Base-by-base conservation (phyloP, 345 rosid genomes). In the Eucalyptus cloeziana region DNA sequence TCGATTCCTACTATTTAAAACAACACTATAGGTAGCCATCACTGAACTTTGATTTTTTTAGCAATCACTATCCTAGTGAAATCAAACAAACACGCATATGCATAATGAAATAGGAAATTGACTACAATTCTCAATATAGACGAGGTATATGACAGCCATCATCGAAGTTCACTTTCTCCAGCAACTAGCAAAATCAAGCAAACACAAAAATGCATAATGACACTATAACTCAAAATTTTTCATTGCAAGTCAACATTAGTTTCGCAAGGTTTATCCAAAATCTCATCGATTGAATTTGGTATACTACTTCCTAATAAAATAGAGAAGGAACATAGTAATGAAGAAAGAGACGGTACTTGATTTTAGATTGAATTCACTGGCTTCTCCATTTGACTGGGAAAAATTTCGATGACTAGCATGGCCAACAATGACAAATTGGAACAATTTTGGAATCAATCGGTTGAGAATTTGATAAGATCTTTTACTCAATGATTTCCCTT, bases 221-320 rank as follows among this genome's bases (percentile, higher is more conserved):
- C 24, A 24, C 64, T 17, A 8, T 24, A 24, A 58, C 27, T 58
- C 30, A 5, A 24, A 58, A 2, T 2, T 24, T 10, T 58, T 58
- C 6, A 58, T 58, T 17, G 6, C 64, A 58, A 58, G 27, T 21
- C 30, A 24, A 58, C 30, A 10, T 22, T 24, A 24, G 64, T 58
- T 24, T 58, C 2, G 3, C 30, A 58, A 58, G 64, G 2, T 58
- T 25, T 10, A 7, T 25, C 30, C 64, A 24, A 56, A 56, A 17
- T 58, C 30, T 58, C 30, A 10, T 10, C 30, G 1, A 10, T 24
- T 25, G 64, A 17, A 58, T 58, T 24, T 5, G 7, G 27, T 24
- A 10, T 58, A 24, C 64, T 9, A 24, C 30, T 24, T 52, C 4
- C 1, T 56, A 0, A 56, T 10, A 2, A 56, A 56, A 56, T 0